phyloP scores from a whole-genome alignment of 768 basidiomycete species.

The Lentinula guzmanii region DNA sequence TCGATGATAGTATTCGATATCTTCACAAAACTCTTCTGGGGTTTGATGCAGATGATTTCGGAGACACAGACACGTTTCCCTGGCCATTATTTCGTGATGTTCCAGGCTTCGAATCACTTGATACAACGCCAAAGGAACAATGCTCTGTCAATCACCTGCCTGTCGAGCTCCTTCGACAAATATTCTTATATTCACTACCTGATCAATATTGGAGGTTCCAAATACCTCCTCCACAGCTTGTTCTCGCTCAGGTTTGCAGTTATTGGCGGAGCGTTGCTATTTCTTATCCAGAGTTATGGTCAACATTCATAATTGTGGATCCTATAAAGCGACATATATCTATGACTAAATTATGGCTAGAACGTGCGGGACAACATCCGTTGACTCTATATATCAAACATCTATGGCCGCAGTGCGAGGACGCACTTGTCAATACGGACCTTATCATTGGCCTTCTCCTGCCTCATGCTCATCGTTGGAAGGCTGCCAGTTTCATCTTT shows the following conservation, averaged over 20 bases:
- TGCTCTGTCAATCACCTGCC: background rate
- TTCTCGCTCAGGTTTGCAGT: background rate
- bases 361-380: background rate
- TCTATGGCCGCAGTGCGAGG: background rate
- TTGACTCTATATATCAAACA: background rate
- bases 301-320: background rate
- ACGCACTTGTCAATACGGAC: background rate
- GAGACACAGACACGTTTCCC: background rate
- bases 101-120: background rate
- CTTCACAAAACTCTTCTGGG: background rate
- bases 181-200: background rate
- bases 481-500: background rate
- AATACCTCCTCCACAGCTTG: background rate
- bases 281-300: slow-evolving; percentile 1
- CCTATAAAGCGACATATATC: background rate
- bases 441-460: background rate
- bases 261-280: background rate
- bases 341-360: background rate
- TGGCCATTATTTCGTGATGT: background rate
- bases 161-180: background rate
- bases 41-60: background rate
- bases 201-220: background rate
- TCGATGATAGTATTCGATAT: background rate
- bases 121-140: background rate
- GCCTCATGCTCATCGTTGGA: background rate